Evolutionary conservation across 2,329 filamentous ascomycete genomes (phyloP).

Genomic region (Clathrospora elynae): DNA sequence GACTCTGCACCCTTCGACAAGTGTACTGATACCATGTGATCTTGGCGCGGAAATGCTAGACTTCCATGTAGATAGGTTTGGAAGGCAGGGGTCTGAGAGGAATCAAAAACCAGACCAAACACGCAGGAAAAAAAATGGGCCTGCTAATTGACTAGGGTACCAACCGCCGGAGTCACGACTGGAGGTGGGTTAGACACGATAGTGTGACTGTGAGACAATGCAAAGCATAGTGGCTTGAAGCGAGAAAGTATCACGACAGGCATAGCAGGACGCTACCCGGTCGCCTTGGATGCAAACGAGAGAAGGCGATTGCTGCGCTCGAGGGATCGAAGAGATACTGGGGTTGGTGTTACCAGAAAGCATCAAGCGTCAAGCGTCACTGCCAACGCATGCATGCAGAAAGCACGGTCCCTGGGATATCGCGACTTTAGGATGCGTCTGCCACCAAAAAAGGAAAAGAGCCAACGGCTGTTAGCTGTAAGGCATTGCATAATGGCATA

Average conservation of each 20-base stretch:
- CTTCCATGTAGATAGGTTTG: constrained; percentile 18
- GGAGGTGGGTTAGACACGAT: constrained; percentile 44
- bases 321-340: constrained; percentile 41
- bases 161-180: constrained; percentile 46
- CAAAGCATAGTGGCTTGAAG: constrained; percentile 43
- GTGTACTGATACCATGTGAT: constrained; percentile 32
- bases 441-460: constrained; percentile 38
- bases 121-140: constrained; percentile 36
- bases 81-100: constrained; percentile 25
- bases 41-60: constrained; percentile 39
- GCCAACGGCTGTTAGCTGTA: constrained; percentile 47
- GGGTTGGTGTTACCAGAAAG: constrained; percentile 46
- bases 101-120: constrained; percentile 33
- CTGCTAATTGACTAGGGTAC: constrained; percentile 31
- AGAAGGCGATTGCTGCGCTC: constrained; percentile 44
- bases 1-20: constrained; percentile 39
- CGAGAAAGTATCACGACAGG: constrained; percentile 40
- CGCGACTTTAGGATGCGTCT: constrained; percentile 33
- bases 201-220: constrained; percentile 40
- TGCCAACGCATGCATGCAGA: constrained; percentile 40
- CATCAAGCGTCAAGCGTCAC: constrained; percentile 25
- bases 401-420: constrained; percentile 48
- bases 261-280: constrained; percentile 42
- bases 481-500: constrained; percentile 39
- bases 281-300: constrained; percentile 26